phyloP scores from a whole-genome alignment of 2,329 filamentous ascomycete species.

The Fonsecaea multimorphosa region DNA sequence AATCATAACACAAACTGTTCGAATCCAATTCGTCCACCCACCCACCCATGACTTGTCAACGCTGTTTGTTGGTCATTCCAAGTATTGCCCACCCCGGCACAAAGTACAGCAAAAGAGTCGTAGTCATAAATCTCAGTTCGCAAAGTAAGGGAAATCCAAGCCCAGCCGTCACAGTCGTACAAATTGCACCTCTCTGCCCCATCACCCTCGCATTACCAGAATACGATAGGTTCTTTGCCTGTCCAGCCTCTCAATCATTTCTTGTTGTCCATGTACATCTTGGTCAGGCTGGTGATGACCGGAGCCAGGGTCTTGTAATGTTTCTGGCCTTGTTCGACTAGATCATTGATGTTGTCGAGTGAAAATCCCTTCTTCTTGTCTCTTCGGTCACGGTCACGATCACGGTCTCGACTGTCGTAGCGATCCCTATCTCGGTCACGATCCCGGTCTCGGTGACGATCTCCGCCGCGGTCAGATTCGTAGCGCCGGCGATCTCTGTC shows the following conservation, averaged over 20 bases:
- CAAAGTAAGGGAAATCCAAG: background rate
- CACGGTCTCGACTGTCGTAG: conserved; percentile 22
- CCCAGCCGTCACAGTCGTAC: background rate
- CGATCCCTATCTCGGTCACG: conserved; percentile 25
- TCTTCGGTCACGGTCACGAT: conserved; percentile 22
- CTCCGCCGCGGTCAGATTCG: conserved; percentile 29
- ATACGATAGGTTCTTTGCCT: background rate
- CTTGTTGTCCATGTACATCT: conserved; percentile 40
- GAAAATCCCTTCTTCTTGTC: conserved; percentile 36
- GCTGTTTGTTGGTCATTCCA: conserved; percentile 2
- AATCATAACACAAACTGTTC: background rate
- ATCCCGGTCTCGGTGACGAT: conserved; percentile 23
- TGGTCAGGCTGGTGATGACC: conserved; percentile 35
- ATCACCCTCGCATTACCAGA: background rate
- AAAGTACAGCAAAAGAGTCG: background rate
- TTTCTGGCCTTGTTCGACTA: conserved; percentile 38
- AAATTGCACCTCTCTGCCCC: background rate
- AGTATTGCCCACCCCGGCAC: background rate
- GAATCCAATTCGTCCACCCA: background rate
- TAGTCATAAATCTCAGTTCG: background rate
- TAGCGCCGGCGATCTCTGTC: conserved; percentile 23
- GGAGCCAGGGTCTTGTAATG: conserved; percentile 39
- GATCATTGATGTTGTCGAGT: conserved; percentile 34
- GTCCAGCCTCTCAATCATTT: conserved; percentile 11
- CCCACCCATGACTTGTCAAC: background rate